These are phyloP conservation scores for Quillaja saponaria DNA, from an alignment of 306 rosid species.

Conservation along the genomic window DNA sequence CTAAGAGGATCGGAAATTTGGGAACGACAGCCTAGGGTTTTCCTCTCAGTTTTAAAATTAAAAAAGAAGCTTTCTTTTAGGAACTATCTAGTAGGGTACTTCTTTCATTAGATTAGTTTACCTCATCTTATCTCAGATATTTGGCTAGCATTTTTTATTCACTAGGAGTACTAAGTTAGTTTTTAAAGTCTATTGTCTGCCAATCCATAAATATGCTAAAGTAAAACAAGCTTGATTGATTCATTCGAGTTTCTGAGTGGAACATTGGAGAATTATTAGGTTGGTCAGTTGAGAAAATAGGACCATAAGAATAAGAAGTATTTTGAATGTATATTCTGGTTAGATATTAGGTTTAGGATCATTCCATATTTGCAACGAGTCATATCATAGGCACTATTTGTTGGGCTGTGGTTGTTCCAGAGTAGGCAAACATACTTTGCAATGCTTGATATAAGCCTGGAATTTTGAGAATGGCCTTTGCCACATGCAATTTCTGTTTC, in stretches of 20 bases:
- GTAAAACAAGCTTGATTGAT: conserved; percentile 27
- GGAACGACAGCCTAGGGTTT: conserved; percentile 38
- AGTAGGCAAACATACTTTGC: background rate
- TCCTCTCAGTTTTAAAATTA: background rate
- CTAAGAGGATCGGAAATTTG: conserved; percentile 41
- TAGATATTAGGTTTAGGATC: background rate
- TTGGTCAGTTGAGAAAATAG: conserved; percentile 11
- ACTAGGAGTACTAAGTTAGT: conserved; percentile 36
- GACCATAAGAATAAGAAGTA: background rate
- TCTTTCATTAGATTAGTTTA: background rate
- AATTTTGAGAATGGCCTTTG: conserved; percentile 5
- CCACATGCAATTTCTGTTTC: background rate
- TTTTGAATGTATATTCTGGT: conserved; percentile 15
- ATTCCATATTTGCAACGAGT: conserved; percentile 7
- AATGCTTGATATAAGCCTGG: too few species aligned
- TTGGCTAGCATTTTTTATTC: conserved; percentile 3
- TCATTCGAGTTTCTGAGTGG: conserved; percentile 6
- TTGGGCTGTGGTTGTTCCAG: background rate
- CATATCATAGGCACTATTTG: background rate
- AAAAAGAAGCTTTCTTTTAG: conserved; percentile 1
- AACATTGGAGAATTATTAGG: background rate
- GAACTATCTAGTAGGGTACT: background rate
- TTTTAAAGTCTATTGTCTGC: conserved; percentile 19
- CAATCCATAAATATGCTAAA: conserved; percentile 26
- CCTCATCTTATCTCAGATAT: background rate